phyloP scores from a whole-genome alignment of 2,329 filamentous ascomycete genomes.

The Phialophora verrucosa region DNA sequence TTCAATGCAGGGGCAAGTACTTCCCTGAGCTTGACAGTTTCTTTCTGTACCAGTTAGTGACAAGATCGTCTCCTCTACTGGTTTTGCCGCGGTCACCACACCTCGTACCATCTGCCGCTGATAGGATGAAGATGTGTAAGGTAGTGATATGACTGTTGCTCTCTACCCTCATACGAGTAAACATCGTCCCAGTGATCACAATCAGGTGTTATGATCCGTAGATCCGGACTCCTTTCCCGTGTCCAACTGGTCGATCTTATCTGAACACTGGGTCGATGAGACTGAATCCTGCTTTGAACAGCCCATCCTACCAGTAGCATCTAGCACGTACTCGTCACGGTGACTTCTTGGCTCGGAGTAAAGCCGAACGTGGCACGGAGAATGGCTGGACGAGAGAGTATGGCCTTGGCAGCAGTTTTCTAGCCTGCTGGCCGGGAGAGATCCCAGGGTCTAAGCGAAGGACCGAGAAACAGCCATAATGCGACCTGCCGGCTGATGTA shows the following conservation, averaged over 20 bases:
- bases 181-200: not conserved
- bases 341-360: slow-evolving; percentile 15
- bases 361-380: slow-evolving; percentile 8
- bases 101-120: not conserved
- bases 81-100: too few relatives aligned
- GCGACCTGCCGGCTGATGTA: not conserved
- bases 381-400: not conserved
- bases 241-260: not conserved
- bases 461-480: not conserved
- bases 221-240: not conserved
- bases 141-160: not conserved
- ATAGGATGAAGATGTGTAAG: too few relatives aligned
- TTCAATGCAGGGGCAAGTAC: not conserved
- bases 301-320: not conserved
- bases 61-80: too few relatives aligned
- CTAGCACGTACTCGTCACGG: not conserved
- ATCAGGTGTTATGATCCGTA: not conserved
- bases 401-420: not conserved
- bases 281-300: not conserved
- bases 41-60: not conserved
- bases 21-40: not conserved
- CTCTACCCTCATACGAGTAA: not conserved
- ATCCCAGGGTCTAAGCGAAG: not conserved
- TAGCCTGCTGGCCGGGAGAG: not conserved
- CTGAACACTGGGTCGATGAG: not conserved